A percentile compares a stretch with the other conserved stretches of the same genome.
These are phyloP conservation scores for Microdochium bolleyi DNA, from an alignment of 2,329 filamentous ascomycete genomes.

Conservation along the genomic window DNA sequence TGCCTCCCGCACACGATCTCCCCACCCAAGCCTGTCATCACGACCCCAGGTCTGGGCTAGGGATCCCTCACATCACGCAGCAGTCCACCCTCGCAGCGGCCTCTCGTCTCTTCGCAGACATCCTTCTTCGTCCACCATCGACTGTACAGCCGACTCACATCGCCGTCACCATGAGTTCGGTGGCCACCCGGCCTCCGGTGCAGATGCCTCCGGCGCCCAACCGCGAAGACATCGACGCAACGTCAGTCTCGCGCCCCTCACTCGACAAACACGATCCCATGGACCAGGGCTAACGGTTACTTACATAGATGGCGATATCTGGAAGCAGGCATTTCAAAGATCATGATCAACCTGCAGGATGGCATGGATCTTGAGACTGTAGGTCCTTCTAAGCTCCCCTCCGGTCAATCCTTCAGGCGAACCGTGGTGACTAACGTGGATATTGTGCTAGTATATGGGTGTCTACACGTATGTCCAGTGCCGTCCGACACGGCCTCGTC, in stretches of 20 bases:
- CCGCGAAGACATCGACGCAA: slow-evolving; percentile 50
- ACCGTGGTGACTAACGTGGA: slow-evolving; percentile 5
- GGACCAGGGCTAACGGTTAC: slow-evolving; percentile 4
- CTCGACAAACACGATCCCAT: not conserved
- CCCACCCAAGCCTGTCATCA: not conserved
- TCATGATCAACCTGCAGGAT: slow-evolving; percentile 87
- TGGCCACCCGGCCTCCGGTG: slow-evolving; percentile 23
- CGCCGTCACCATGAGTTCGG: slow-evolving; percentile 17
- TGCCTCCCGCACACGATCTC: not conserved
- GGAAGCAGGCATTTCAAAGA: slow-evolving; percentile 78
- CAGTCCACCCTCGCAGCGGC: not conserved
- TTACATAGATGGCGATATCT: slow-evolving; percentile 75
- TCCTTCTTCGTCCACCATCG: not conserved
- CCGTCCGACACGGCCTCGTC: not conserved
- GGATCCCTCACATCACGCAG: not conserved
- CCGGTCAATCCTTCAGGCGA: not conserved
- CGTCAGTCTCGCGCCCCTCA: slow-evolving; percentile 22
- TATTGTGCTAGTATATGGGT: slow-evolving; percentile 68
- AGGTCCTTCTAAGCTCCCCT: slow-evolving; percentile 19
- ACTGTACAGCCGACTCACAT: not conserved
- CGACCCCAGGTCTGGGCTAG: not conserved
- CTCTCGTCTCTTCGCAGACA: not conserved
- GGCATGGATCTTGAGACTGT: slow-evolving; percentile 90
- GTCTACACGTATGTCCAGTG: slow-evolving; percentile 68
- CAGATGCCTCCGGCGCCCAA: slow-evolving; percentile 52